phyloP scores from a whole-genome alignment of 371 early-diverging fungal genomes.

The Mortierella sp. region DNA sequence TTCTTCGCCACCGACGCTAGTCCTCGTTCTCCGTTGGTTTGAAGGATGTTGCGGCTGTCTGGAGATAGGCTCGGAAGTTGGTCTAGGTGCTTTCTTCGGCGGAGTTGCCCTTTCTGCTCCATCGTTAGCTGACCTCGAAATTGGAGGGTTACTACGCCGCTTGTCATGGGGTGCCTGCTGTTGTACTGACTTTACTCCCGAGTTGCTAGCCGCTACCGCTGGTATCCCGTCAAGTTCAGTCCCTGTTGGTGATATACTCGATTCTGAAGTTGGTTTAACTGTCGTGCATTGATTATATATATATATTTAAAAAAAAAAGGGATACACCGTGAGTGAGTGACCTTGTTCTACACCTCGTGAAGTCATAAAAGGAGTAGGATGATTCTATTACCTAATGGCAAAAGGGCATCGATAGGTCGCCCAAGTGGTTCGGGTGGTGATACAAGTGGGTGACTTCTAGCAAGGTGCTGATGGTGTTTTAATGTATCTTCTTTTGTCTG shows the following conservation, averaged over 20 bases:
- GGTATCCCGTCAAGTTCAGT: conserved; percentile 27
- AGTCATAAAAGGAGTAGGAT: no score
- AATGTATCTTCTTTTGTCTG: conserved; percentile 26
- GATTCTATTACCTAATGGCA: conserved; percentile 22
- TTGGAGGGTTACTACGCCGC: neutral
- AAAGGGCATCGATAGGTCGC: conserved; percentile 34
- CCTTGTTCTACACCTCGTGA: neutral
- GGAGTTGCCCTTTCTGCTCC: neutral
- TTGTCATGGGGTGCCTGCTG: neutral
- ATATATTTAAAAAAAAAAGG: neutral
- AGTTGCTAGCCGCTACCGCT: neutral
- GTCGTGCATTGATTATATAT: neutral
- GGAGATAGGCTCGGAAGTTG: conserved; percentile 18
- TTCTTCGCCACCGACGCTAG: conserved; percentile 3
- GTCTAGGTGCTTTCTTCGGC: neutral
- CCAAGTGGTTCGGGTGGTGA: conserved; percentile 25
- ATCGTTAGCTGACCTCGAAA: neutral
- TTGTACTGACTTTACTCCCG: neutral
- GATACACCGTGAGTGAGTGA: neutral
- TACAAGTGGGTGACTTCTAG: conserved; percentile 37
- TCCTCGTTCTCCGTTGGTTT: conserved; percentile 7
- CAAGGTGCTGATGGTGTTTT: conserved; percentile 30
- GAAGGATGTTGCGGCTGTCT: conserved; percentile 1
- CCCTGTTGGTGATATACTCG: conserved; percentile 14
- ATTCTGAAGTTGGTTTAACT: conserved; percentile 27